phyloP scores from a whole-genome alignment of 1,139 yeast species.

The Ogataea hybrid region DNA sequence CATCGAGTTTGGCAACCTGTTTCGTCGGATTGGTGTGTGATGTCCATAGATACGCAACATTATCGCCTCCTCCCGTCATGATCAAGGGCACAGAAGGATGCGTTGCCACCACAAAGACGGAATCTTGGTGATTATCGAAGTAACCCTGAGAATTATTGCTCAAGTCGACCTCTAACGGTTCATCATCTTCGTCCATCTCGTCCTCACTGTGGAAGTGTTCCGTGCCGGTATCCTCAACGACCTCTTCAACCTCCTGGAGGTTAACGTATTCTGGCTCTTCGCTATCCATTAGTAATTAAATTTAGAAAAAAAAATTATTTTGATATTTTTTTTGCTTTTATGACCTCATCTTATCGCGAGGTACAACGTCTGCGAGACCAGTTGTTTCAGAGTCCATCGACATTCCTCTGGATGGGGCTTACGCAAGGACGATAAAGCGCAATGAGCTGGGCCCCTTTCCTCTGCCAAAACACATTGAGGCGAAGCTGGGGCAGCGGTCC shows the following conservation, averaged over 20 bases:
- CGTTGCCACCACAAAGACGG: slow-evolving; percentile 71
- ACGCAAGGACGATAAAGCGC: background rate
- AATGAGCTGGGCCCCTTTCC: slow-evolving; percentile 1
- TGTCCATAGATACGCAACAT: slow-evolving; percentile 88
- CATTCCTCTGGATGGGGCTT: slow-evolving; percentile 2
- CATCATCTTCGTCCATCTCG: slow-evolving; percentile 34
- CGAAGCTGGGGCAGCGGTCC: slow-evolving; percentile 5
- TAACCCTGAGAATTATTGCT: slow-evolving; percentile 86
- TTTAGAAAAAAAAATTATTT: background rate
- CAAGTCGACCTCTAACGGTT: slow-evolving; percentile 61
- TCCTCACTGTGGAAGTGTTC: slow-evolving; percentile 38
- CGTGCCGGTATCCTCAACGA: slow-evolving; percentile 45
- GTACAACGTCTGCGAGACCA: slow-evolving; percentile 1
- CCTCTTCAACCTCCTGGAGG: slow-evolving; percentile 60
- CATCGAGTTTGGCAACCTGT: slow-evolving; percentile 67
- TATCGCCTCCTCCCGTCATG: slow-evolving; percentile 85
- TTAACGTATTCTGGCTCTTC: slow-evolving; percentile 55
- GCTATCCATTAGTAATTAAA: slow-evolving; percentile 10
- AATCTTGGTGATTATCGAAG: slow-evolving; percentile 85
- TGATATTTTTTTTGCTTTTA: slow-evolving; percentile 1
- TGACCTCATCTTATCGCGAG: slow-evolving; percentile 6
- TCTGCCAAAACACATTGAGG: slow-evolving; percentile 4
- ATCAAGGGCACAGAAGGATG: slow-evolving; percentile 74
- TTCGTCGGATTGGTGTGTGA: slow-evolving; percentile 82
- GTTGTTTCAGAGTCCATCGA: slow-evolving; percentile 1